Base-by-base conservation (phyloP, 2,329 filamentous ascomycete genomes). In the Aspergillus sp. region DNA sequence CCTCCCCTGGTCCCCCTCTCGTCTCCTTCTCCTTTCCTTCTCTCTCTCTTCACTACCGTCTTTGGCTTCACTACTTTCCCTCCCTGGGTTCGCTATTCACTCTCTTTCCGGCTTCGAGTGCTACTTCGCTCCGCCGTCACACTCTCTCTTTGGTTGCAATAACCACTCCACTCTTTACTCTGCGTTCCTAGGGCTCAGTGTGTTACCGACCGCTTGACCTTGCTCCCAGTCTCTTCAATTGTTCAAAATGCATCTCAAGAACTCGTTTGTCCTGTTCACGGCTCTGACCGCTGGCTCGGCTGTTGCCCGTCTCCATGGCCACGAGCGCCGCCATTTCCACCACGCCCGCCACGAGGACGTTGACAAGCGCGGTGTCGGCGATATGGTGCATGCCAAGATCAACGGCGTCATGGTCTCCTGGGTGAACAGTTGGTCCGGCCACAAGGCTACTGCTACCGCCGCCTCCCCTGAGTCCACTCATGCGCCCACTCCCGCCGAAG, bases 171-270 rank as follows among this genome's bases (percentile, higher is more conserved):
- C 35, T 43, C 36, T 35, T 43, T 41, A 31, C 19, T 30, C 28
- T n/a, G 36, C 36, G 33, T 35, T 22, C 26, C 36, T 19, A 19
- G 25, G 29, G 11, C 26, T 25, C 20, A 22, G 11, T 24, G 22
- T 24, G 14, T 35, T 16, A n/a, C 19, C 19, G 19, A 22, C 5
- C 19, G 6, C 5, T 22, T 35, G 15, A n/a, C 15, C 24, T 26
- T n/a, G 10, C 24, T 35, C 6, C 15, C 6, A 22, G n/a, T n/a
- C n/a, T n/a, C 10, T 22, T 22, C 15, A 25, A 32, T 30, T 24
- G 14, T 28, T 27, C 44, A 55, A 33, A 20, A 62, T 62, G 59
- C 56, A 59, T 39, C 36, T 61, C 45, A 59, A 61, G 42, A 56
- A 57, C 43, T 53, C 57, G 13, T 27, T 58, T 39, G 34, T 59